phyloP scores from a whole-genome alignment of 1,284 basidiomycete genomes.

The Anthracocystis setariae region DNA sequence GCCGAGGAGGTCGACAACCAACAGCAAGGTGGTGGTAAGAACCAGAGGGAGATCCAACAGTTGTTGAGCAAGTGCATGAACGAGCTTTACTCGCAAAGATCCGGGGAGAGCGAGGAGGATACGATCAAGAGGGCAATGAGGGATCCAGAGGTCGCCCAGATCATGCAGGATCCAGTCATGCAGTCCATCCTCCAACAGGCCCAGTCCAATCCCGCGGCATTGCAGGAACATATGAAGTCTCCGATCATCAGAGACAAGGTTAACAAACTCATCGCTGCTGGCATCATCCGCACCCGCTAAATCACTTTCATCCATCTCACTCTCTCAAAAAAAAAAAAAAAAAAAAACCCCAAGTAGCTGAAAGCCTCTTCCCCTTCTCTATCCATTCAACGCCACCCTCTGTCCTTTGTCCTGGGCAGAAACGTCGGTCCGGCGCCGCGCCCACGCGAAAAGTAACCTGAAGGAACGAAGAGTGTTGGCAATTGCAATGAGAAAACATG shows the following conservation, averaged over 20 bases:
- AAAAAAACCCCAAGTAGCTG: too few species aligned
- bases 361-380: too few species aligned
- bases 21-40: slow-evolving; percentile 47
- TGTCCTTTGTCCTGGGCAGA: too few species aligned
- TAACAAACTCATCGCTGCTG: slow-evolving; percentile 90
- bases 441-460: too few species aligned
- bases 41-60: slow-evolving; percentile 58
- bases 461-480: too few species aligned
- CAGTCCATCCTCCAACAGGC: slow-evolving; percentile 89
- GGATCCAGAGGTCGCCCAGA: slow-evolving; percentile 89
- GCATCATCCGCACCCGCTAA: slow-evolving; percentile 76
- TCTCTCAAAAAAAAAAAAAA: too few species aligned
- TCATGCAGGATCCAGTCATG: slow-evolving; percentile 71
- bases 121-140: slow-evolving; percentile 93
- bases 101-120: slow-evolving; percentile 89
- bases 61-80: slow-evolving; percentile 71
- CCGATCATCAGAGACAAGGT: slow-evolving; percentile 80
- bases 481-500: background rate
- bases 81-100: slow-evolving; percentile 83
- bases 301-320: background rate
- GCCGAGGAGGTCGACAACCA: slow-evolving; percentile 54
- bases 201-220: slow-evolving; percentile 84
- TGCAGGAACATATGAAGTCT: slow-evolving; percentile 98
- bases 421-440: too few species aligned
- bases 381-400: too few species aligned